These are phyloP conservation scores for Blastobotrys attinorum DNA, from an alignment of 805 yeast genomes.

Conservation along the genomic window DNA sequence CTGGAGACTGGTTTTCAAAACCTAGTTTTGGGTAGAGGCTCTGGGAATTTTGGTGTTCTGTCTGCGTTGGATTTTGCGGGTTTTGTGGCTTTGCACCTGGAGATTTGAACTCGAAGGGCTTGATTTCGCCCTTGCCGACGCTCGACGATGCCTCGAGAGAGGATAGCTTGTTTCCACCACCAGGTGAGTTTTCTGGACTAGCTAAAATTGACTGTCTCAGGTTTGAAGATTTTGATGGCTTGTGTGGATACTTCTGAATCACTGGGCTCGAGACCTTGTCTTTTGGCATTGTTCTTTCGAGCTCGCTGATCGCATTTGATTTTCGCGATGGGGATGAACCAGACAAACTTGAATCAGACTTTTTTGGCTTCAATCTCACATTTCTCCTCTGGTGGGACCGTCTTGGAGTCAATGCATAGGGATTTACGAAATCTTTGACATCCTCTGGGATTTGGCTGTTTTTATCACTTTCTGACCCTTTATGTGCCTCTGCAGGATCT, in stretches of 20 bases:
- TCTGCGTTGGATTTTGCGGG: not conserved
- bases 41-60: not conserved
- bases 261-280: not conserved
- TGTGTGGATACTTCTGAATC: conserved; percentile 6
- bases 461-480: conserved; percentile 8
- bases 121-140: too few relatives aligned
- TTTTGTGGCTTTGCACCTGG: not conserved
- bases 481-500: conserved; percentile 15
- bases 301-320: conserved; percentile 8
- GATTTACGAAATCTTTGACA: conserved; percentile 33
- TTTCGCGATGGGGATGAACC: not conserved
- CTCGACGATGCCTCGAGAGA: too few relatives aligned
- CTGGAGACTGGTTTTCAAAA: not conserved
- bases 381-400: not conserved
- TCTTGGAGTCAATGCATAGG: conserved; percentile 29
- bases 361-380: not conserved
- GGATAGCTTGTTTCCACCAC: not conserved
- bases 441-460: conserved; percentile 9
- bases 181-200: conserved; percentile 9
- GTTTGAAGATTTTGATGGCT: conserved; percentile 15
- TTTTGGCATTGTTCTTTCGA: conserved; percentile 13
- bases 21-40: not conserved
- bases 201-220: conserved; percentile 12
- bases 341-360: too few relatives aligned
- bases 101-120: too few relatives aligned